These are phyloP conservation scores for Parasarocladium wereldwijsianum DNA, from an alignment of 2,329 filamentous ascomycete genomes.

Conservation along the genomic window DNA sequence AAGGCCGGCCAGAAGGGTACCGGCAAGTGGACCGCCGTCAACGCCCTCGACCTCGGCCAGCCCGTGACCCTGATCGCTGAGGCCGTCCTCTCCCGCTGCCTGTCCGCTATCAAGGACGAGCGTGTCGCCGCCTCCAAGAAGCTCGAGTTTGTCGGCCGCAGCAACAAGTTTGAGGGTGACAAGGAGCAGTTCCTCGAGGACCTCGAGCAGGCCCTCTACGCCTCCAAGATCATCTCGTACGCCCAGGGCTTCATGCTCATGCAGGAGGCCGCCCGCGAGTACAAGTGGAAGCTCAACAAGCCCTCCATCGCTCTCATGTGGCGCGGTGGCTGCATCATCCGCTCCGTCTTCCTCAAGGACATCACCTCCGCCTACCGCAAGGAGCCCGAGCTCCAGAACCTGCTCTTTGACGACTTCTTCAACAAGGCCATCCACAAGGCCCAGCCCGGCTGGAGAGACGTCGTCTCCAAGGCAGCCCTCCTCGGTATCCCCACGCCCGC, in stretches of 20 bases:
- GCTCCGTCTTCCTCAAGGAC: conserved; percentile 99
- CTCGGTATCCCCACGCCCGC: conserved; percentile 92
- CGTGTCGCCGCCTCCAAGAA: conserved; percentile 67
- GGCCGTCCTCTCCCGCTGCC: conserved; percentile 86
- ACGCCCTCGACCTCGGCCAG: conserved; percentile 95
- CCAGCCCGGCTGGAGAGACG: conserved; percentile 81
- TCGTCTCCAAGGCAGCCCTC: conserved; percentile 80
- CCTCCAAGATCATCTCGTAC: conserved; percentile 99
- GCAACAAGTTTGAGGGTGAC: conserved; percentile 70
- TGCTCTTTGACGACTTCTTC: conserved; percentile 99
- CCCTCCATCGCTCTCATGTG: conserved; percentile 99
- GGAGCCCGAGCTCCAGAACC: conserved; percentile 90
- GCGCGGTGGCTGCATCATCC: conserved; percentile 99
- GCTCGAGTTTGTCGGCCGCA: conserved; percentile 62
- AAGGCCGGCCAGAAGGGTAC: conserved; percentile 98
- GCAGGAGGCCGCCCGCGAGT: conserved; percentile 94
- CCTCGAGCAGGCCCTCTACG: conserved; percentile 96
- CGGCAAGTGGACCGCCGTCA: conserved; percentile 99
- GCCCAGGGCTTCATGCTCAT: conserved; percentile 99
- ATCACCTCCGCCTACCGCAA: conserved; percentile 95
- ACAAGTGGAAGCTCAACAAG: conserved; percentile 99
- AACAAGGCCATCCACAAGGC: conserved; percentile 97
- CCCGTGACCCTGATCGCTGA: conserved; percentile 96
- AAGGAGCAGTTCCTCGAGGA: conserved; percentile 89
- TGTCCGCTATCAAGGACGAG: conserved; percentile 90